Conservation (phyloP, 345 rosid genomes). For the Eucalyptus cloeziana region DNA sequence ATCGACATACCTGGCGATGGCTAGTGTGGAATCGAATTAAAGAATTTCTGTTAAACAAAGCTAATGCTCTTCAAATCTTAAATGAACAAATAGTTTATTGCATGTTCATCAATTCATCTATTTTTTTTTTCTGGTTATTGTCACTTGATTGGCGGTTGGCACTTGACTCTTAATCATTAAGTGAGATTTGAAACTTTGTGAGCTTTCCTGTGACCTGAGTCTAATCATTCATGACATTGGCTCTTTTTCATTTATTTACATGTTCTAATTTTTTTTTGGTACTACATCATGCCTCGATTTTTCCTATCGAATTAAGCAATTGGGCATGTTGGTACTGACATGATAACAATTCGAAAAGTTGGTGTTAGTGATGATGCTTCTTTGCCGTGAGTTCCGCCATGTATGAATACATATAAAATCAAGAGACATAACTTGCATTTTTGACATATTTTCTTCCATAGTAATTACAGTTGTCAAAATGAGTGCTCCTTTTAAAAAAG, state of each 20-base stretch:
- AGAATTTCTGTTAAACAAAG: not conserved
- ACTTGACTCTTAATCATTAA: too few relatives aligned
- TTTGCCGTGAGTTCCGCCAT: not conserved
- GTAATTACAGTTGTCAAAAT: not conserved
- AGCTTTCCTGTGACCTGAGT: too few relatives aligned
- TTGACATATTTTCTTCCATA: not conserved
- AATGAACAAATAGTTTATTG: not conserved
- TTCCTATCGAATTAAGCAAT: too few relatives aligned
- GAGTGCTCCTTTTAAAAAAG: not conserved
- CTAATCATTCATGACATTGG: too few relatives aligned
- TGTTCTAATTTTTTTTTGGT: too few relatives aligned
- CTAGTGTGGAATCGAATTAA: not conserved
- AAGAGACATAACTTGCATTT: not conserved
- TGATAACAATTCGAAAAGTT: too few relatives aligned
- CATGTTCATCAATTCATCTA: not conserved
- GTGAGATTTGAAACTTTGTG: too few relatives aligned
- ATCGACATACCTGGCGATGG: not conserved
- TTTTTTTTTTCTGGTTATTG: not conserved
- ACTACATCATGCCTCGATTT: too few relatives aligned
- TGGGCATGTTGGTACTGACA: not conserved
- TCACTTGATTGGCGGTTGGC: not conserved
- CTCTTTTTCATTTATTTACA: too few relatives aligned
- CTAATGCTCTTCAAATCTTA: not conserved
- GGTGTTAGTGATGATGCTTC: not conserved
- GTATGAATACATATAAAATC: not conserved